Base-by-base conservation (phyloP, 495 filamentous ascomycete species). In the Hypoxylon lienhwacheense region DNA sequence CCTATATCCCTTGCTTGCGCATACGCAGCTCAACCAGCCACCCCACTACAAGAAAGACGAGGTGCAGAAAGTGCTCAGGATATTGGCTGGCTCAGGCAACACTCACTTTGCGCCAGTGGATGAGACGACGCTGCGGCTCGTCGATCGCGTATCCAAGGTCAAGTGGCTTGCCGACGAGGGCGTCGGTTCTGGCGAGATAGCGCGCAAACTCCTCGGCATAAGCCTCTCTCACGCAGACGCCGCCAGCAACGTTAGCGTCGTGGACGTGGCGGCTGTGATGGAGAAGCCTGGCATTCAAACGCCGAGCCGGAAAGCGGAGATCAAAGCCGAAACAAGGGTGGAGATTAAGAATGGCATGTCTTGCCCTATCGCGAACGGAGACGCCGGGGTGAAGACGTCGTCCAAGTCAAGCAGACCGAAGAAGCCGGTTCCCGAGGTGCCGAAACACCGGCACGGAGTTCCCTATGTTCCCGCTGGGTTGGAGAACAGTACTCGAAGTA, bases 31-130 rank as follows among this genome's bases (percentile, higher is more conserved):
- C 24, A 85, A 81, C 59, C 71, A 86, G 17, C 84, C 89, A 6
- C 90, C 90, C 1, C 81, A 95, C 63, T 97, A 98, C 76, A 98
- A 98, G 66, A 82, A 84, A 15, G 82, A 90, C n/a, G 90, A 96
- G 55, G 78, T 97, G 16, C 77, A 84, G 39, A 85, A 80, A 50
- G 72, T 95, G 16, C 79, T 97, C 4, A 79, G 78, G 35, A 77
- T 90, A 12, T 78, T 98, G 11, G 74, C 76, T 7, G 72, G 74
- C 1, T 73, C 75, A 5, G 72, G 74, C 36, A 89, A 83, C 45
- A 79, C 77, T 19, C 95, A 98, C 69, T 98, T 97, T 61, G 86
- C 85, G 34, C 91, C 93, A 0, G 86, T 87, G 3, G 93, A 98
- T 56, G 86, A 90, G 39, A 97, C 95, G 0, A 97, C 95, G 0